Evolutionary conservation across 2,329 filamentous ascomycete species (phyloP), one percentile per base, ranked within the genome.

Genomic region (Penicillium sclerotigenum): DNA sequence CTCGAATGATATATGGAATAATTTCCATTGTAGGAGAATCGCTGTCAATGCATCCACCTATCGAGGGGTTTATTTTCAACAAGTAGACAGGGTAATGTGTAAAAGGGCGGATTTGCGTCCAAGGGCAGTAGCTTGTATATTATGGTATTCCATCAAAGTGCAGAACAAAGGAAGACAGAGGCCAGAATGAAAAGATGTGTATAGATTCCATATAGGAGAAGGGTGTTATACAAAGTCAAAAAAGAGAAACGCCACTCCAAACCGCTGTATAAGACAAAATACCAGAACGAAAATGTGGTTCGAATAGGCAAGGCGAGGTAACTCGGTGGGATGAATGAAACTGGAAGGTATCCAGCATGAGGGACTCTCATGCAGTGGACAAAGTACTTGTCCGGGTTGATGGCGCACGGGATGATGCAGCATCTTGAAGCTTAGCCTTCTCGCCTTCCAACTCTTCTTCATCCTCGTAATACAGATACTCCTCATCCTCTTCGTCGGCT

Each of bases 391-490:
- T 28, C 45, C 34, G 55, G 5, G 42, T 58, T 6, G 55, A 52
- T 18, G 53, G 33, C 18, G 26, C 31, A 28, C 40, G 53, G 22
- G 49, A 46, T 16, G 42, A 16, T 22, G 34, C 6, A 18, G 52
- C 34, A 14, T 48, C 24, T 31, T 46, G 28, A 22, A 20, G n/a
- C 26, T 36, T n/a, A 38, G 47, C 24, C 11, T 38, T 31, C 7
- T 45, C 26, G 10, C 20, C 59, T 26, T 62, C 62, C 26, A 62
- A 55, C 36, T 70, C 73, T 48, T 71, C 67, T 49, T 79, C 77
- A 22, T 83, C 80, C n/a, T 87, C 83, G 59, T 84, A 81, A 56
- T 87, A 84, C 62, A 81, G 74, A 69, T 79, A 75, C 18, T 82
- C 79, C 1, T 71, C 70, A 2, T 82, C 80, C 1, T 84, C 83